phyloP scores from a whole-genome alignment of 1,284 basidiomycete species.

The Ustilago sp. region DNA sequence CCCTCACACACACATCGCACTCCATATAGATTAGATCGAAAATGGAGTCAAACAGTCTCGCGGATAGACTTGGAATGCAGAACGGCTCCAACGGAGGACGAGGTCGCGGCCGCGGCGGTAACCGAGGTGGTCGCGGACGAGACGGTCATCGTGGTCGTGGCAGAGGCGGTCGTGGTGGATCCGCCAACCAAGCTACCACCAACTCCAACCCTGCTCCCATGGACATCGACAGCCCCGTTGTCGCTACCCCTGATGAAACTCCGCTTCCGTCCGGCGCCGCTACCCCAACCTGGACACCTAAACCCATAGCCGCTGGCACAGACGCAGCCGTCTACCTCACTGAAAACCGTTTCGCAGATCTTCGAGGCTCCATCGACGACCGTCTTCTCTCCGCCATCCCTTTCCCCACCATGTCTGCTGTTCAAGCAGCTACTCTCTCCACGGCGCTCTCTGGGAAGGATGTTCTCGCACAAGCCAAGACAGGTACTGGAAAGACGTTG shows the following conservation, averaged over 20 bases:
- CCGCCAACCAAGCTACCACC: constrained; percentile 26
- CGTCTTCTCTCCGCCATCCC: constrained; percentile 65
- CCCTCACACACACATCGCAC: neutral
- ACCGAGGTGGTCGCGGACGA: constrained; percentile 25
- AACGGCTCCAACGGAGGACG: constrained; percentile 11
- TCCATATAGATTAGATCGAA: neutral
- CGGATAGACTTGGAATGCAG: constrained; percentile 31
- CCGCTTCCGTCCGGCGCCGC: constrained; percentile 27
- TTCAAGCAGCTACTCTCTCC: constrained; percentile 73
- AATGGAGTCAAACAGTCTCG: constrained; percentile 36
- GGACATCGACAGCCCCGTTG: constrained; percentile 73
- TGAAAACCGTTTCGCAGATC: constrained; percentile 44
- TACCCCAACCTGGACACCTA: constrained; percentile 31
- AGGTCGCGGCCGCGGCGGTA: constrained; percentile 23
- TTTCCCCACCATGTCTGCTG: constrained; percentile 71
- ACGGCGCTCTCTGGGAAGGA: constrained; percentile 70
- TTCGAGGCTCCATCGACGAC: constrained; percentile 46
- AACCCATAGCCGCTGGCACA: constrained; percentile 27
- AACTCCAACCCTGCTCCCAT: constrained; percentile 66
- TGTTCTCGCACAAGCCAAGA: constrained; percentile 83
- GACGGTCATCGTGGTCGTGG: constrained; percentile 29
- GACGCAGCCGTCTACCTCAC: constrained; percentile 46
- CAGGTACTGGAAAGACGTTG: constrained; percentile 92
- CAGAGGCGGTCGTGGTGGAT: constrained; percentile 30
- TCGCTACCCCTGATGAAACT: constrained; percentile 43